Evolutionary conservation across 345 rosid species (phyloP), one percentile per base, ranked within the genome.

Genomic region (Arabidopsis suecica): DNA sequence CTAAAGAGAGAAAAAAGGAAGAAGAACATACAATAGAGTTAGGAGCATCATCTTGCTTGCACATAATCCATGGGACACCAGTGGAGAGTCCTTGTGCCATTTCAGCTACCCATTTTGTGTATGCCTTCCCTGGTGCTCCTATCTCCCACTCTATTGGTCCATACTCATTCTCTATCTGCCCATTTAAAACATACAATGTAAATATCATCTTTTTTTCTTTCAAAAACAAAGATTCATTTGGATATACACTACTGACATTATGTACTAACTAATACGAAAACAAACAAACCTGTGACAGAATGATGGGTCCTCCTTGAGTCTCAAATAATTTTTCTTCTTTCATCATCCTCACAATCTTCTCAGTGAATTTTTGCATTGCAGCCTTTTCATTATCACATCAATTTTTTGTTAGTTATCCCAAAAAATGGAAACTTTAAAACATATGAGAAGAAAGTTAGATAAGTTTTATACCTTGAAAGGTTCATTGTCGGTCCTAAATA

Each of bases 261-360:
- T 55, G 59, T 47, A 57, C n/a, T 56, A 9, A 67, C 42, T 33
- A 22, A 32, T 30, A 40, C 20, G 42, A 7, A 41, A 53, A 63
- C 55, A 36, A 36, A 65, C 66, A 65, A 57, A 90, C 97, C 87
- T 91, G 97, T 66, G 97, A 88, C n/a, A 91, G 85, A 62, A 88
- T 91, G 66, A 91, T 91, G 13, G 97, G 93, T 25, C 93, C 97
- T 65, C 97, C 97, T 87, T 91, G 92, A 45, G 92, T 87, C 80
- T 84, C 81, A 72, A 84, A 91, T 69, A 91, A 57, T 48, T 75
- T 82, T 68, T 87, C 93, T 65, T 79, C 83, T 78, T 91, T 88
- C 92, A 91, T 88, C 90, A 87, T 86, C 61, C 83, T 82, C 49
- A 91, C 97, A n/a, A 91, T 88, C 76, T 87, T 91, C 59, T 83